Evolutionary conservation across 805 yeast species (phyloP), one percentile per base, ranked within the genome.

Genomic region (Pichia manshurica): DNA sequence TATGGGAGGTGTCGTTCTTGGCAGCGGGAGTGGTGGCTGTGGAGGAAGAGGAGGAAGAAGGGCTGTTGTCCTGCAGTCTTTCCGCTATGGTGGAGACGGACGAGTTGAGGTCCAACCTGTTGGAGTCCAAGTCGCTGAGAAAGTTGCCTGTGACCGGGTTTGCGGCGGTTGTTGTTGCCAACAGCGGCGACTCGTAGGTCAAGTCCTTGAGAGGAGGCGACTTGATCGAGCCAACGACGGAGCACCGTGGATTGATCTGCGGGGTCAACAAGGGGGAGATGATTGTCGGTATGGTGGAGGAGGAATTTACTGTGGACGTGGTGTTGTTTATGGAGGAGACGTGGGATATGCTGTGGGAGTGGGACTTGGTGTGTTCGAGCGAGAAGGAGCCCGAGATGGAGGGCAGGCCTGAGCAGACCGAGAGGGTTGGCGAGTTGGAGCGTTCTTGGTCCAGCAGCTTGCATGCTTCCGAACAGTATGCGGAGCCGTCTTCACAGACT

Each of bases 381-480:
- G 50, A 42, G 6, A 46, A 46, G 1, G 49, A 53, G 16, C 49
- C 49, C 23, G 52, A 53, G n/a, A 52, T 28, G 9, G 54, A 53
- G 15, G 40, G 38, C 20, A 47, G n/a, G 13, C 42, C 35, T 2
- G 62, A 55, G 40, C 58, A 53, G 6, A 56, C 40, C 1, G 61
- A 55, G 8, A 61, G 39, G 4, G 60, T 50, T 17, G 64, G 62
- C 21, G 65, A 59, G 17, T 43, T 47, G 17, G 55, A 51, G n/a
- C 46, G 49, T 8, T 53, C 49, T 43, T 54, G 58, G 45, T 66
- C 70, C 4, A 48, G 28, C 16, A 47, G 33, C 45, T 58, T 60
- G 39, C 70, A 66, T 1, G 43, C 44, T 13, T 64, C 64, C 6
- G 65, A 65, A 47, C 70, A 66, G 53, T 66, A 66, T 17, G 62